Evolutionary conservation across 2,329 filamentous ascomycete species (phyloP).

Genomic region (Hirsutella thompsonii): DNA sequence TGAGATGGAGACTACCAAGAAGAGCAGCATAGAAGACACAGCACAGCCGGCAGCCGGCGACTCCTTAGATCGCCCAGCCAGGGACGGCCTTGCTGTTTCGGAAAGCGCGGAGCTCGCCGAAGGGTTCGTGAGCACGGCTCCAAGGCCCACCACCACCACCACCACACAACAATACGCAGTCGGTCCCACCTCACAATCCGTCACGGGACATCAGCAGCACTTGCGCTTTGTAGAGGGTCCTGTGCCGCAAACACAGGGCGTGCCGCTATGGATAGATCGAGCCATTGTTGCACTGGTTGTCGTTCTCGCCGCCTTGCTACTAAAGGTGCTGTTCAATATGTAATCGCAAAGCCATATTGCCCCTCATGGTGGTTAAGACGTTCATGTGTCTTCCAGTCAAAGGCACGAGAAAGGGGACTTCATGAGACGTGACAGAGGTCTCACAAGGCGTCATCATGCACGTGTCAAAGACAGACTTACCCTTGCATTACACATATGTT

Average conservation of each 20-base stretch:
- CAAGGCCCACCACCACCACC: slow-evolving; percentile 5
- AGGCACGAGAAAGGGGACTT: no score
- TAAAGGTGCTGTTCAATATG: slow-evolving; percentile 34
- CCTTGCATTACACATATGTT: no score
- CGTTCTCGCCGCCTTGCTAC: slow-evolving; percentile 56
- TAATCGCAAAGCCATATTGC: no score
- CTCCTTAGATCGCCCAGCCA: not conserved
- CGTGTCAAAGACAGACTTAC: no score
- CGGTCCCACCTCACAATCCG: not conserved
- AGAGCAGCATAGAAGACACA: not conserved
- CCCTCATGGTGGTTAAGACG: no score
- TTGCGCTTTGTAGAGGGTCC: slow-evolving; percentile 7
- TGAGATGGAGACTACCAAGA: slow-evolving; percentile 39
- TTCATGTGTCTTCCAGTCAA: no score
- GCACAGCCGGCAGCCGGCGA: not conserved
- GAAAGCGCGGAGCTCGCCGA: slow-evolving; percentile 40
- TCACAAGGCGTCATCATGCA: no score
- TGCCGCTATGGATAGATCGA: slow-evolving; percentile 68
- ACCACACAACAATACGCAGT: not conserved
- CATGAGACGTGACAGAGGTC: no score
- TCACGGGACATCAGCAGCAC: not conserved
- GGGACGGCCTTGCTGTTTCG: slow-evolving; percentile 16
- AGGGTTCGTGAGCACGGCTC: slow-evolving; percentile 41
- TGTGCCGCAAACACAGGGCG: slow-evolving; percentile 26
- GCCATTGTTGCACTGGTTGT: slow-evolving; percentile 63